Evolutionary conservation across 2,329 filamentous ascomycete species (phyloP).

Genomic region (Phialocephala subalpina): DNA sequence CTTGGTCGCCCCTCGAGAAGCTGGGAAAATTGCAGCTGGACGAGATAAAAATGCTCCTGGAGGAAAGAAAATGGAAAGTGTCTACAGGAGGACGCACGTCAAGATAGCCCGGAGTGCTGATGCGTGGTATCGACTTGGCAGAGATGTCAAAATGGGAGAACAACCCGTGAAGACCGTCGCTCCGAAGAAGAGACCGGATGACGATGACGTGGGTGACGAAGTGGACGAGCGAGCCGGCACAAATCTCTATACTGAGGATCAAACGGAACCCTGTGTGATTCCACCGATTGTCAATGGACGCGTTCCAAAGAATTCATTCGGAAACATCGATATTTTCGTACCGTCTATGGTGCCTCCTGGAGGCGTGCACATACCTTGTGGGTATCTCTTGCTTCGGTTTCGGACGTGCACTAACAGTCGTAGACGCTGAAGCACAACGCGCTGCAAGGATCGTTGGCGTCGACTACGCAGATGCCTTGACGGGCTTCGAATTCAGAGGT

Average conservation of each 20-base stretch:
- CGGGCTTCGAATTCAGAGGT: conserved; percentile 88
- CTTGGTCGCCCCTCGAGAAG: conserved; percentile 70
- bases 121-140: conserved; percentile 89
- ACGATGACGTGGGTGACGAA: conserved; percentile 47
- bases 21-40: conserved; percentile 80
- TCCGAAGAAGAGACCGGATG: conserved; percentile 50
- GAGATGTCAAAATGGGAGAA: conserved; percentile 79
- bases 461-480: conserved; percentile 89
- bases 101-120: conserved; percentile 79
- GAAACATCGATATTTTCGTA: conserved; percentile 93
- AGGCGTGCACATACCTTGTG: conserved; percentile 75
- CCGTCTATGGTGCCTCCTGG: conserved; percentile 89
- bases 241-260: conserved; percentile 66
- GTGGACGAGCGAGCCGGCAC: conserved; percentile 58
- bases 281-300: conserved; percentile 78
- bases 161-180: conserved; percentile 81
- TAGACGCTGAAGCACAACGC: conserved; percentile 64
- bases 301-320: conserved; percentile 90
- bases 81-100: conserved; percentile 86
- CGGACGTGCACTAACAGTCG: conserved; percentile 43
- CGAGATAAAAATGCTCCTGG: conserved; percentile 50
- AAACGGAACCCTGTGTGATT: conserved; percentile 78
- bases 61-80: conserved; percentile 67
- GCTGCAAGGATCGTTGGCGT: conserved; percentile 81
- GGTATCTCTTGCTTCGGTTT: conserved; percentile 32